Evolutionary conservation across 2,329 filamentous ascomycete species (phyloP), one percentile per base, ranked within the genome.

Genomic region (Knufia petricola): DNA sequence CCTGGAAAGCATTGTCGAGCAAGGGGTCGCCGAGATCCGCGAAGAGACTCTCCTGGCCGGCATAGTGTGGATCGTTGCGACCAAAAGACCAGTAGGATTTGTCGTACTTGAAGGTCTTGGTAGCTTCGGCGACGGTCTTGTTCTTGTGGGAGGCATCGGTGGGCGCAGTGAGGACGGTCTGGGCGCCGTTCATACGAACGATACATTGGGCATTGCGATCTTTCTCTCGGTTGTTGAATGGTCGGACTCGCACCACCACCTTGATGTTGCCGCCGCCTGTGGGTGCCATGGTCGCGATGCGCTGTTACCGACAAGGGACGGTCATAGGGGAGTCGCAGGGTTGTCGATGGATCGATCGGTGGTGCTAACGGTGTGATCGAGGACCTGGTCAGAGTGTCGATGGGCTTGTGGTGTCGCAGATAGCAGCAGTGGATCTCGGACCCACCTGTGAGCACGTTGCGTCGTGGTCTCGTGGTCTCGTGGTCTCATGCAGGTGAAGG

Each of bases 21-120:
- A 98, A 76, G 46, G 92, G 92, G 58, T 81, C 79, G 54, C 92
- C 92, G 54, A 98, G 71, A 64, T 96, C 92, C 47, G 81, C 76
- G 66, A 95, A 94, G 15, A 98, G 74, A 62, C 92, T 79, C 52
- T 90, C 84, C 65, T 98, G 92, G 15, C 86, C 87, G 38, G 92
- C 90, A 66, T 89, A 98, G 66, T 86, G 82, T 1, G 78, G 68
- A 58, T 88, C 87, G 40, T 75, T 76, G 60, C 85, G 85, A 69
- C 89, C 81, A 68, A 96, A 98, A 46, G 90, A 96, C 92, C 92
- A 98, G 71, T 98, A 98, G 46, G 88, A 95, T 62, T 83, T 82
- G 70, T 98, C 92, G 68, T 95, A 98, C 42, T 90, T 90, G 66
- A 98, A 98, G 1, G 82, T 77, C 67, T 95, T 96, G 54, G 78